Evolutionary conservation across 2,329 filamentous ascomycete genomes (phyloP), one percentile per base, ranked within the genome.

Genomic region (Fusarium zealandicum): DNA sequence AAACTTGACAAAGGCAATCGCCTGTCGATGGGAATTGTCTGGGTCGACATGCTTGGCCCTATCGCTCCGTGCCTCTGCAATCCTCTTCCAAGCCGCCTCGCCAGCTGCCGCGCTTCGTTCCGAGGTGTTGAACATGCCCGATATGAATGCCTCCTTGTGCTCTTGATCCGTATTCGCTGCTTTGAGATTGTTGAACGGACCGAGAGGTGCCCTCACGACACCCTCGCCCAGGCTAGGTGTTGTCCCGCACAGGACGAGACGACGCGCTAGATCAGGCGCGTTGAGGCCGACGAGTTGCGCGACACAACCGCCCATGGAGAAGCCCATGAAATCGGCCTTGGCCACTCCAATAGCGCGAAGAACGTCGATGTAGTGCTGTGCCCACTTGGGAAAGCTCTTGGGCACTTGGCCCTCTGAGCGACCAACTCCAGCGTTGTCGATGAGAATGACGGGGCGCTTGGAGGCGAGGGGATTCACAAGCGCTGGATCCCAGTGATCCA

Each of bases 361-460:
- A 13, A 75, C 71, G n/a, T 72, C 66, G 25, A 72, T 59, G 61
- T 72, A 74, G 49, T 73, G 59, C 44, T 63, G 56, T 10, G 72
- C 72, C 70, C 71, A 74, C n/a, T 39, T 57, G 9, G 57, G 42
- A 33, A 70, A 65, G 5, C 61, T 69, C 51, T 66, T 66, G 6
- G 75, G 73, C 2, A 80, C 73, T n/a, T 69, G 41, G 28, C 80
- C 80, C 8, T 64, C 66, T 10, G 74, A 78, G 30, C 73, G 73
- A 5, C 80, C 80, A 8, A 80, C 73, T 25, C 80, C 80, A 1
- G 76, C 70, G 55, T 78, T 78, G 70, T 83, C 80, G 59, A 79
- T 72, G 32, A 80, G 69, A 22, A 82, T 65, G 14, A 82, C 63
- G 5, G 75, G 73, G 1, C 80, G 76, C 8, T 59, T 64, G 1